Base-by-base conservation (phyloP, 2,329 filamentous ascomycete species). In the Monilinia polystroma region DNA sequence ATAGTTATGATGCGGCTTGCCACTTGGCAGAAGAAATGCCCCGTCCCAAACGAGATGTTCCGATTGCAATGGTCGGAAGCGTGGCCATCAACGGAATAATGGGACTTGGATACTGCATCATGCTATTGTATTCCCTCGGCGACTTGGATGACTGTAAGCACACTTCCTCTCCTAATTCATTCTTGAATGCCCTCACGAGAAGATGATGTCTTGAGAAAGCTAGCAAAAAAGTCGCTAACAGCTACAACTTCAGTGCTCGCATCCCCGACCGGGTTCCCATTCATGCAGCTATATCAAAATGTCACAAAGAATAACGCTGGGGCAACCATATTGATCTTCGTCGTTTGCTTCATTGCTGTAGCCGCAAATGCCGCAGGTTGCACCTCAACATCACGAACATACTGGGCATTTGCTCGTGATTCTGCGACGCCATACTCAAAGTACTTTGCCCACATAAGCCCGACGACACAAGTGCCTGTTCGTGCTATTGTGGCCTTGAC, bases 1-100 rank as follows among this genome's bases (percentile, higher is more conserved):
- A 41, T 38, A 65, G 53, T 62, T 83, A 81, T 67, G 81, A 82
- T 66, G 80, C 78, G 8, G 78, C 79, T 6, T 71, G 81, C 5
- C 81, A 83, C 63, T 77, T 82, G 75, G 79, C 79, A 8, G 80
- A 82, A 68, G 81, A 82, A 68, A 82, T 82, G 78, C 80, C 80
- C 0, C 72, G 72, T 3, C 80, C 80, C 0, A 68, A 76, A 1
- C 69, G 75, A 7, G 79, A 82, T 54, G 78, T 77, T 0, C 80
- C 80, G 0, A 72, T 77, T 1, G 80, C 80, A 1, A 81, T 82
- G 68, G 69, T 82, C 0, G 79, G 81, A 54, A 78, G 79, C 6
- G 76, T 83, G 2, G 63, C 76, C 0, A 72, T 81, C 49, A 83
- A 83, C 60, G 81, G 81, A 0, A 59, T 83, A 0, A 77, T 83